Evolutionary conservation across 2,329 filamentous ascomycete genomes (phyloP), one percentile per base, ranked within the genome.

Genomic region (Cordyceps pruinosa): DNA sequence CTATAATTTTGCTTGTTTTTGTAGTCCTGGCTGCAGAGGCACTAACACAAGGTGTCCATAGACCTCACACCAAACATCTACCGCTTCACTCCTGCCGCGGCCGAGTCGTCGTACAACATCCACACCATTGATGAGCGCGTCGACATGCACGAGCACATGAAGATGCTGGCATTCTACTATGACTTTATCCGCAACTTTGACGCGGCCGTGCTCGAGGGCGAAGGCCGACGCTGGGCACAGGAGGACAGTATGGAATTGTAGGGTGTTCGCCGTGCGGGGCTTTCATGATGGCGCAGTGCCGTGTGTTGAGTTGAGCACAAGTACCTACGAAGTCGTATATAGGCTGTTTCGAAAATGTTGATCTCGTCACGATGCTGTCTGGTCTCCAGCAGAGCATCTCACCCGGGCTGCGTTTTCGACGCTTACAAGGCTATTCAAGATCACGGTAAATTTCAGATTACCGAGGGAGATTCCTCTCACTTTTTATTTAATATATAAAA

Each of bases 181-280:
- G 61, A 71, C 50, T 70, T 77, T 35, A 65, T 78, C 35, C 69
- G 75, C 47, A 77, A 77, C 59, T 72, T 77, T 64, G 74, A 77
- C 35, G 67, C 68, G 34, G 71, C 72, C 3, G 65, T 71, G 2
- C 60, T 70, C 62, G 57, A 50, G 10, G 58, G 49, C 37, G 46
- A 57, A 23, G 10, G 21, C 17, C 35, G 35, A 21, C 17, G 19
- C 12, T 42, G 21, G 19, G 10, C 19, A 10, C 32, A 30, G 5
- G 25, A 53, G 5, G 39, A n/a, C 12, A 54, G 25, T 23, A 10
- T 44, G 26, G 57, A 55, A n/a, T 45, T 58, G 21, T 58, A 50
- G 34, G 12, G 30, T n/a, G n/a, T n/a, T n/a, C n/a, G n/a, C n/a
- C n/a, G n/a, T n/a, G n/a, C n/a, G n/a, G n/a, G n/a, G n/a, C n/a